Evolutionary conservation across 352 stramenopile species (phyloP).

Genomic region (Phytophthora melonis): DNA sequence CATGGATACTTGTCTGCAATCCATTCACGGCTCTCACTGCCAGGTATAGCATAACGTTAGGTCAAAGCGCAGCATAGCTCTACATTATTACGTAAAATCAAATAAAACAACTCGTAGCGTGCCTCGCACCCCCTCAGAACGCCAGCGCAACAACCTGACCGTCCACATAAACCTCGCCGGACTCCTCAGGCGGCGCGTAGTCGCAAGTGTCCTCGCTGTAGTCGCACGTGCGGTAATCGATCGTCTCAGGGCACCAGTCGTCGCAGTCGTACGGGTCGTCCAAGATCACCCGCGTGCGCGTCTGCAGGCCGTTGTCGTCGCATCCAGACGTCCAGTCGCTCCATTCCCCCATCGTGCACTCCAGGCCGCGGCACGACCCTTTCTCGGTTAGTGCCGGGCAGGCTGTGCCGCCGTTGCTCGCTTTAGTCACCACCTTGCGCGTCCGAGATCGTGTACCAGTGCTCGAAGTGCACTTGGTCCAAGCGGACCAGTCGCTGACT

Average conservation of each 20-base stretch:
- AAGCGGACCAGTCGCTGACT: conserved; percentile 56
- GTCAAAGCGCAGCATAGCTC: background rate
- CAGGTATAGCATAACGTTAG: too few species aligned
- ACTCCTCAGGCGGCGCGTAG: conserved; percentile 23
- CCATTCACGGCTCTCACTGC: too few species aligned
- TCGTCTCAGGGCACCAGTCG: conserved; percentile 31
- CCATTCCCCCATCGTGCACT: conserved; percentile 63
- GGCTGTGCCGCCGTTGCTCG: conserved; percentile 42
- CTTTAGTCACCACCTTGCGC: conserved; percentile 45
- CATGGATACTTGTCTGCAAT: too few species aligned
- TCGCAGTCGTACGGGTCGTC: conserved; percentile 50
- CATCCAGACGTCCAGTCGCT: conserved; percentile 60
- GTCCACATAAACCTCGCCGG: conserved; percentile 14
- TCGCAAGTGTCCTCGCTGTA: conserved; percentile 46
- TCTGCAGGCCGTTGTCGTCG: conserved; percentile 50
- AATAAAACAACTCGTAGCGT: background rate
- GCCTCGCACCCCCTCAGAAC: conserved; percentile 7
- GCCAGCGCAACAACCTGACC: conserved; percentile 17
- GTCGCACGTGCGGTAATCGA: conserved; percentile 42
- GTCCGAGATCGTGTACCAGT: conserved; percentile 46
- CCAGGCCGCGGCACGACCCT: conserved; percentile 44
- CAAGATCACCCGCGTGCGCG: conserved; percentile 45
- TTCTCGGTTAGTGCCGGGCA: conserved; percentile 54
- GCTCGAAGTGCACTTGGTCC: conserved; percentile 52
- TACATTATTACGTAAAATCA: background rate